Percentiles rank a stretch among this genome's conserved stretches.
phyloP scores from a whole-genome alignment of 768 basidiomycete species.

The Hericium erinaceus region DNA sequence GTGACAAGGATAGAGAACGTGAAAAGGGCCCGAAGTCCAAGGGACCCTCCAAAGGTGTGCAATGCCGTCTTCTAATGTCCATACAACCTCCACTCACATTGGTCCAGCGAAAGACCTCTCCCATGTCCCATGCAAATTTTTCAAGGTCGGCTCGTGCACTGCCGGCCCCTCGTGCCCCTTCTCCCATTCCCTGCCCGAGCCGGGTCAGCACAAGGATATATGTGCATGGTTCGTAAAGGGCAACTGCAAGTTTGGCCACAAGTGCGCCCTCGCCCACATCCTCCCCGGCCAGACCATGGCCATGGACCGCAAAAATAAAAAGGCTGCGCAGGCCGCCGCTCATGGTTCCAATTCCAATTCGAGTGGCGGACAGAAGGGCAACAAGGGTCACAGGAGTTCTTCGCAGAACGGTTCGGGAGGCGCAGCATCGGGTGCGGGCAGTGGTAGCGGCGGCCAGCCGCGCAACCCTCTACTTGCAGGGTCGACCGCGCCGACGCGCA shows the following conservation, averaged over 20 bases:
- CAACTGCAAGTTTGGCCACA: conserved; percentile 69
- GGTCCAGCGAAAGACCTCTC: conserved; percentile 76
- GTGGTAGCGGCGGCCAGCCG: conserved; percentile 11
- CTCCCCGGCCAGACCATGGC: conserved; percentile 89
- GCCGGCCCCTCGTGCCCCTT: conserved; percentile 95
- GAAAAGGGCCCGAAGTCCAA: conserved; percentile 18
- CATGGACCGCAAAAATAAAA: conserved; percentile 98
- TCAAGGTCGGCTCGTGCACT: conserved; percentile 88
- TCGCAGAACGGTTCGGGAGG: conserved; percentile 18
- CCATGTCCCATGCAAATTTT: conserved; percentile 98
- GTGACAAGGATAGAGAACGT: conserved; percentile 12
- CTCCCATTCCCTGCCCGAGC: conserved; percentile 68
- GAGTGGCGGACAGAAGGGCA: conserved; percentile 24
- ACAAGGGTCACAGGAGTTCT: conserved; percentile 28
- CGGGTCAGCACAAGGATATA: conserved; percentile 70
- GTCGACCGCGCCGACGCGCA: conserved; percentile 60
- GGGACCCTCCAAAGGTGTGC: conserved; percentile 17
- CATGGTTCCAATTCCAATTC: conserved; percentile 23
- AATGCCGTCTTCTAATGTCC: background rate
- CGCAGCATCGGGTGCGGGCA: conserved; percentile 5
- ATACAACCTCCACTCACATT: conserved; percentile 2
- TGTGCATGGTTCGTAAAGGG: conserved; percentile 94
- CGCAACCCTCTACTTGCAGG: conserved; percentile 37
- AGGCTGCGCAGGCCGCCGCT: conserved; percentile 65
- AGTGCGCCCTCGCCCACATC: conserved; percentile 92